Evolutionary conservation across 192 early-diverging fungal species (phyloP), one percentile per base, ranked within the genome.

Genomic region (Rhizophagus sp.): DNA sequence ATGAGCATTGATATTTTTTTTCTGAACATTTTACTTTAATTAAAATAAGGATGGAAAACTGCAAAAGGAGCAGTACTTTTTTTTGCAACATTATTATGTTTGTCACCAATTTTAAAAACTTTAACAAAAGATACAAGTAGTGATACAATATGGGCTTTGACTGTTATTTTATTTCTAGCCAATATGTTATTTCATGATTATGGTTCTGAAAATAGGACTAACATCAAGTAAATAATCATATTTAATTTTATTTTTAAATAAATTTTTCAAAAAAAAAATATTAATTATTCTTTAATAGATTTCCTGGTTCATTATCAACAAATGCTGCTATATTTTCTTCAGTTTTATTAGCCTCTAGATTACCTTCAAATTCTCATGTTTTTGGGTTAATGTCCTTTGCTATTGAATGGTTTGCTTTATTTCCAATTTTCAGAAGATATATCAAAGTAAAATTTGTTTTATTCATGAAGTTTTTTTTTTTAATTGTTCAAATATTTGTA

Each of bases 281-380:
- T 84, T 77, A 83, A 84, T 65, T 75, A 86, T n/a, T 75, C 36
- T 69, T 33, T 24, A 12, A 44, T 78, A 92, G 94, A 74, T 96
- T 95, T 81, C 96, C 97, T 0, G 96, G 96, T 27, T 96, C 96
- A 3, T 86, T 98, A n/a, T 96, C 96, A n/a, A 94, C 97, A 34
- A 99, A 98, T 83, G 95, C 96, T 0, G 97, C 96, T 13, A 94
- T 98, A 61, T 97, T 97, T 83, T 97, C 96, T 0, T 95, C 95
- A 17, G 96, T 98, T 1, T 85, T 99, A 12, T 84, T 99, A 24
- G 95, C 96, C 0, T 98, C 97, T 3, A 88, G 95, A 69, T 87
- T 99, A 25, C 44, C 89, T 71, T 93, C 91, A 74, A 94, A 97
- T 79, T 73, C 91, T n/a, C 89, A 93, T 83, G 97, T 97, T 1